Base-by-base conservation (phyloP, 495 filamentous ascomycete genomes). In the Daldinia decipiens region DNA sequence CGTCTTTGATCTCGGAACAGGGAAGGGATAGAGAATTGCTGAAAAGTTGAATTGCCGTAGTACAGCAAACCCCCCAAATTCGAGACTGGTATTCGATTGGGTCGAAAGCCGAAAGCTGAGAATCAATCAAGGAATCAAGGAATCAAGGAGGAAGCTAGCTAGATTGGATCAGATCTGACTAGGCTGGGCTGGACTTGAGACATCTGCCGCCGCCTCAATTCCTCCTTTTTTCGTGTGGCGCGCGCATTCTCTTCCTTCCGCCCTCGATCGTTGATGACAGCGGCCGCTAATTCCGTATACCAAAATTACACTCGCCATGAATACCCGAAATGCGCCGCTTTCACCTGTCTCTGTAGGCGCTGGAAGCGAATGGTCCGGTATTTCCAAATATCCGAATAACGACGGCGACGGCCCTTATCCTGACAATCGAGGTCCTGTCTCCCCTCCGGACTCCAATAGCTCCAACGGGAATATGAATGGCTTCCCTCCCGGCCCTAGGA, bases 331-430 rank as follows among this genome's bases (percentile, higher is more conserved):
- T 84, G 82, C 82, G 76, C 90, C 92, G 68, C 88, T 94, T 81
- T 95, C 93, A 78, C 93, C 93, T 77, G 89, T 92, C 77, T 95
- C 93, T 78, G 70, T 86, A 85, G 88, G 89, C 75, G 89, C 88
- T 76, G 88, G 90, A 71, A 96, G 90, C 81, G 93, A 97, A 80
- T 97, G 93, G 93, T 94, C 93, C 24, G 91, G 89, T 55, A 86
- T 91, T 67, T 87, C 89, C 54, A 87, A 88, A 73, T 95, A 96
- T 76, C 86, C 90, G 53, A 77, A 76, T 47, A 71, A 73, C 72
- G 81, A 84, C 65, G 84, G 83, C 67, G 82, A 89, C 75, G 85
- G 84, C 36, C 85, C 88, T 31, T 81, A 81, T 73, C 76, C 78
- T 53, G 85, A 83, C 69, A 86, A 81, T 72, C 87, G 88, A 70